phyloP scores from a whole-genome alignment of 1,139 yeast species.

The Suhomyces maxii region DNA sequence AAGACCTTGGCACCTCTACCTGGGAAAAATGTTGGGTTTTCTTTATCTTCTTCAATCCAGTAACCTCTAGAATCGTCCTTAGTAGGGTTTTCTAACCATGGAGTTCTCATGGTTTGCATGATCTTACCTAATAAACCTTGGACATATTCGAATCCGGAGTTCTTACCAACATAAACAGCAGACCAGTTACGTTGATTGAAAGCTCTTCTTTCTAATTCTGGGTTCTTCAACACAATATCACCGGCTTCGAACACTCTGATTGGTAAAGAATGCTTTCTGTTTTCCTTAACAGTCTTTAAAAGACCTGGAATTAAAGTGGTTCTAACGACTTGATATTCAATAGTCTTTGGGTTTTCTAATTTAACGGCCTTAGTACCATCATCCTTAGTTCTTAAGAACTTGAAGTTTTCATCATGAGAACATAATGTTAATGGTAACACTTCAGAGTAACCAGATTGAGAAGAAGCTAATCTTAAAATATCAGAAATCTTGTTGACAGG shows the following conservation, averaged over 20 bases:
- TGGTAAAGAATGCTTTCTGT: constrained; percentile 93
- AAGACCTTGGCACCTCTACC: constrained; percentile 93
- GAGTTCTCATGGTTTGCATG: constrained; percentile 93
- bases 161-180: constrained; percentile 91
- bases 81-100: constrained; percentile 66
- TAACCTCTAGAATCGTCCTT: constrained; percentile 67
- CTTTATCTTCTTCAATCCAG: constrained; percentile 75
- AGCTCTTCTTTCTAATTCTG: constrained; percentile 81
- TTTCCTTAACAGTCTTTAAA: constrained; percentile 92
- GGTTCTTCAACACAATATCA: constrained; percentile 88
- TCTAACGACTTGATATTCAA: constrained; percentile 96
- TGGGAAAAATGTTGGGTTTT: constrained; percentile 81
- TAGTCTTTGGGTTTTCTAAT: constrained; percentile 93
- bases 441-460: constrained; percentile 96
- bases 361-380: constrained; percentile 79
- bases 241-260: constrained; percentile 94
- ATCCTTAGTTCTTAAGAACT: constrained; percentile 72
- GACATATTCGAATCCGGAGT: constrained; percentile 90
- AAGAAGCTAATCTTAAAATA: constrained; percentile 84
- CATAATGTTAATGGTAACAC: constrained; percentile 94
- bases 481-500: constrained; percentile 91
- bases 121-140: constrained; percentile 94
- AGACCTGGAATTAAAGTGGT: constrained; percentile 93
- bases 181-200: constrained; percentile 93
- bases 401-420: constrained; percentile 96